Conservation (phyloP, 352 stramenopile species). For the Peronospora destructor region DNA sequence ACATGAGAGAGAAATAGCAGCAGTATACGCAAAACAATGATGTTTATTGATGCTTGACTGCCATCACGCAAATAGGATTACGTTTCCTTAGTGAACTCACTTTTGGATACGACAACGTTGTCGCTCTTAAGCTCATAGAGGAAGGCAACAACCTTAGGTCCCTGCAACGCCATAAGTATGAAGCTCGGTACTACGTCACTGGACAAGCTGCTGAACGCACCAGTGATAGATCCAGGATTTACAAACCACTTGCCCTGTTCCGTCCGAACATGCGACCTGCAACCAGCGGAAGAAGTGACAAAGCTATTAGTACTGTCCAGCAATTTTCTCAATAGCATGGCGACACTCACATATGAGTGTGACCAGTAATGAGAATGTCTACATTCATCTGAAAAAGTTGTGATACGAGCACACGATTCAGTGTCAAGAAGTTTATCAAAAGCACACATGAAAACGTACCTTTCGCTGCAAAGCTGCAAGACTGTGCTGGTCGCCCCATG, state of each 20-base stretch:
- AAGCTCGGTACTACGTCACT: conserved; percentile 91
- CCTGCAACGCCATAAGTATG: conserved; percentile 97
- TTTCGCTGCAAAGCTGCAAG: conserved; percentile 87
- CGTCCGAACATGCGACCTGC: conserved; percentile 82
- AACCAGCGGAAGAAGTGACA: neutral
- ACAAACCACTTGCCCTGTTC: conserved; percentile 95
- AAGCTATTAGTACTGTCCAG: neutral
- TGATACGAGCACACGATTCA: neutral
- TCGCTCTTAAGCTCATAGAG: conserved; percentile 90
- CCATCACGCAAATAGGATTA: conserved; percentile 14
- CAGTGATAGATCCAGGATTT: conserved; percentile 96
- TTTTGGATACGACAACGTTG: conserved; percentile 85
- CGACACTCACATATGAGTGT: conserved; percentile 87
- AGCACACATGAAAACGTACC: conserved; percentile 18
- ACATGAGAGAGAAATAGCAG: conserved; percentile 21
- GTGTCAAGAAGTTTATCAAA: neutral
- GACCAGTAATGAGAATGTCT: conserved; percentile 95
- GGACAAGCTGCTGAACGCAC: conserved; percentile 85
- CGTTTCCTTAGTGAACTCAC: conserved; percentile 75
- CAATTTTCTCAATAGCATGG: neutral
- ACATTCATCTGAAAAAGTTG: conserved; percentile 84
- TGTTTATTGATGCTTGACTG: conserved; percentile 10
- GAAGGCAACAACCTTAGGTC: conserved; percentile 93
- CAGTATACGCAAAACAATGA: conserved; percentile 12
- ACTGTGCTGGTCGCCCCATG: conserved; percentile 83